phyloP scores from a whole-genome alignment of 768 basidiomycete genomes.

The Podaxis rugospora region DNA sequence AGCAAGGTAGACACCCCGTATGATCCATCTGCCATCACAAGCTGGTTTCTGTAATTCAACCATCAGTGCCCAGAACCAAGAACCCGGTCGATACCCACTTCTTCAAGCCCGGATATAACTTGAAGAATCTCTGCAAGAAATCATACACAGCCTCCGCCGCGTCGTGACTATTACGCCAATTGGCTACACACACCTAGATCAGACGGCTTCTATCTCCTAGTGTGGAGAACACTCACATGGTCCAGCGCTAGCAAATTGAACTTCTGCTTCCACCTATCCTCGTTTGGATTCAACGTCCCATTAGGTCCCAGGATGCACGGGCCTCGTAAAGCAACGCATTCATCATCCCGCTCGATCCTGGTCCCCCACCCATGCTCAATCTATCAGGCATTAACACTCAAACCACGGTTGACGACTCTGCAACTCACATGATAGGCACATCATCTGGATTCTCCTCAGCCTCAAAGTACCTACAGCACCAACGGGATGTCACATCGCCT shows the following conservation, averaged over 20 bases:
- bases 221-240: conserved; percentile 16
- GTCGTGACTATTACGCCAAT: conserved; percentile 25
- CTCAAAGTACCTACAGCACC: conserved; percentile 25
- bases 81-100: not conserved
- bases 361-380: conserved; percentile 31
- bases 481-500: conserved; percentile 8
- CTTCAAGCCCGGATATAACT: conserved; percentile 19
- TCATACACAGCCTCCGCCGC: conserved; percentile 30
- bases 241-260: conserved; percentile 22
- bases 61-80: not conserved
- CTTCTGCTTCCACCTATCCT: conserved; percentile 22
- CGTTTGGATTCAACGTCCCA: conserved; percentile 19
- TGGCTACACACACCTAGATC: conserved; percentile 16
- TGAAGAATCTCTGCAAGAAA: conserved; percentile 31
- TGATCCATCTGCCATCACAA: conserved; percentile 26
- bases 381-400: conserved; percentile 11
- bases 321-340: conserved; percentile 24
- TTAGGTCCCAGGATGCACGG: conserved; percentile 20
- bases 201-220: not conserved
- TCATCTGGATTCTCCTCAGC: conserved; percentile 22
- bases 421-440: conserved; percentile 26
- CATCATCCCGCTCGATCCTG: conserved; percentile 26
- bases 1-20: conserved; percentile 32
- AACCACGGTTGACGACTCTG: not conserved
- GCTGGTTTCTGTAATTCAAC: conserved; percentile 14